Base-by-base conservation (phyloP, 2,329 filamentous ascomycete species). In the Calonectria henricotiae region DNA sequence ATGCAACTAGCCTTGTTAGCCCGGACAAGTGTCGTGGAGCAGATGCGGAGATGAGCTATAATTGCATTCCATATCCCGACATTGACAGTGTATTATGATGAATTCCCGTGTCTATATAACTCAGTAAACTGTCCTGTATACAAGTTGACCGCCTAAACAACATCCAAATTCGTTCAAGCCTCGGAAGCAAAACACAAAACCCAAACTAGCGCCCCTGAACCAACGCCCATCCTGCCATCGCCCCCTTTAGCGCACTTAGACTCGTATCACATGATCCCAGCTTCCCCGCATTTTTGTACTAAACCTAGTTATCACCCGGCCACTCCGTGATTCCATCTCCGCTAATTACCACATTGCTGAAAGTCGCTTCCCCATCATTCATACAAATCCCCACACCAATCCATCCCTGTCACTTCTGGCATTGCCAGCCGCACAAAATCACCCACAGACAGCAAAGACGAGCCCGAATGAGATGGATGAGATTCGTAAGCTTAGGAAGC, bases 401-500 rank as follows among this genome's bases (percentile, higher is more conserved):
- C 15, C 6, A 61, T 30, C 39, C 39, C 55, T 43, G 35, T 32
- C 27, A 8, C 39, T 9, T 25, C 35, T 43, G 39, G 25, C 27
- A 12, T 13, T 54, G 30, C 27, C 25, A 54, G 47, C 41, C 54
- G 49, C 39, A 58, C 15, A 27, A 32, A 35, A 35, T 5, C n/a
- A 15, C 27, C 25, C 1, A n/a, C 30, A 12, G 6, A 27, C 37
- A 4, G 37, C 17, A 4, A 54, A 58, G 27, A 68, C 65, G 60
- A 46, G 58, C 2, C 67, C 69, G 7, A 54, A 27, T n/a, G n/a
- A 58, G 0, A 61, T 63, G 6, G 61, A 65, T 17, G 72, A 76
- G 27, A 67, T 74, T n/a, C 74, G 74, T 1, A 69, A 71, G 25
- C 73, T 79, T 35, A 76, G 79, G 72, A 81, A 81, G 72, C 69